phyloP scores from a whole-genome alignment of 768 basidiomycete species.

The Suillus weaverae region DNA sequence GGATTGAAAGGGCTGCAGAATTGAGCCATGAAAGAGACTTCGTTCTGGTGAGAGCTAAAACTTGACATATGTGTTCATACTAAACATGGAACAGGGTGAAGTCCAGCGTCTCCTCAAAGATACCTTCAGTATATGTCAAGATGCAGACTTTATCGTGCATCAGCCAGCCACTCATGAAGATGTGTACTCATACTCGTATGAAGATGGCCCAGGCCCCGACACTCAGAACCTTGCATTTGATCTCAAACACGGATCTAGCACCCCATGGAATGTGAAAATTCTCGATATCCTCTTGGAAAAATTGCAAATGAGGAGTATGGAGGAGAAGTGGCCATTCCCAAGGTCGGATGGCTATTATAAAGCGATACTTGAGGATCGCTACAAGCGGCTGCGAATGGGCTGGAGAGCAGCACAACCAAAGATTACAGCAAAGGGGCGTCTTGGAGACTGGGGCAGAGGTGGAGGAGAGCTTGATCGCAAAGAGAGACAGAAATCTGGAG shows the following conservation, averaged over 20 bases:
- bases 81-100: constrained; percentile 7
- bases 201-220: constrained; percentile 11
- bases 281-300: neutral
- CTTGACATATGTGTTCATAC: neutral
- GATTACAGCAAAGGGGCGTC: neutral
- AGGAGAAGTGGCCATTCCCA: constrained; percentile 10
- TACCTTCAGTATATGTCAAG: constrained; percentile 7
- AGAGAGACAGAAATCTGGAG: neutral
- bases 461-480: neutral
- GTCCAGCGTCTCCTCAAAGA: constrained; percentile 15
- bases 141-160: constrained; percentile 11
- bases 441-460: constrained; percentile 3
- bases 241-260: neutral
- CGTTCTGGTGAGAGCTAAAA: constrained; percentile 4
- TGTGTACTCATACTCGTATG: constrained; percentile 10
- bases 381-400: constrained; percentile 8
- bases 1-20: constrained; percentile 3
- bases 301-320: neutral
- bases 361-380: neutral
- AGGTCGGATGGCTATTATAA: neutral
- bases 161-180: no score
- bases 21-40: constrained; percentile 7
- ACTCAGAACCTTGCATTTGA: constrained; percentile 9
- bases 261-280: neutral
- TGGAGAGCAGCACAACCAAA: constrained; percentile 9